These are phyloP conservation scores for Russula griseocarnosa DNA, from an alignment of 768 basidiomycete genomes.

Conservation along the genomic window DNA sequence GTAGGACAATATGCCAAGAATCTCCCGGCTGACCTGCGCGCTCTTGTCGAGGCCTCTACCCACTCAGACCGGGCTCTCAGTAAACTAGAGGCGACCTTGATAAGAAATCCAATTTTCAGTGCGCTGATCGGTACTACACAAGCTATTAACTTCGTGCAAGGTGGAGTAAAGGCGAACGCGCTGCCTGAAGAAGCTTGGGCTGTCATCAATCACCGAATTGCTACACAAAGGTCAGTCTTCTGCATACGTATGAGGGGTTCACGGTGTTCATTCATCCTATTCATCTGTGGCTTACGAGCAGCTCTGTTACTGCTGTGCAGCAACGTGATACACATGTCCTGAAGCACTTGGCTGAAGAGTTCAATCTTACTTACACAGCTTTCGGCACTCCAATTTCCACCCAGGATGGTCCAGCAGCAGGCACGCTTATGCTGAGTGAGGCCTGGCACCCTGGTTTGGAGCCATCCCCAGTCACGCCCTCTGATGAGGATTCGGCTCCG, in stretches of 20 bases:
- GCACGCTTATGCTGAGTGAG: conserved; percentile 39
- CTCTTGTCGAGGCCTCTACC: conserved; percentile 32
- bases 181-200: conserved; percentile 43
- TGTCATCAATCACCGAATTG: conserved; percentile 33
- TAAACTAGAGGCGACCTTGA: conserved; percentile 35
- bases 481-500: conserved; percentile 35
- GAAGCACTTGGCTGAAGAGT: conserved; percentile 34
- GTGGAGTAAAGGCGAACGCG: conserved; percentile 45
- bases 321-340: conserved; percentile 34
- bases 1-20: conserved; percentile 42
- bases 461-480: conserved; percentile 46
- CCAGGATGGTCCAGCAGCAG: conserved; percentile 33
- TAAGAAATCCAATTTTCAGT: conserved; percentile 31
- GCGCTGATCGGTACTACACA: conserved; percentile 34
- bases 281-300: conserved; percentile 9
- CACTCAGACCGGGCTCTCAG: conserved; percentile 35
- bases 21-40: conserved; percentile 34
- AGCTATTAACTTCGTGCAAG: conserved; percentile 42
- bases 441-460: conserved; percentile 36
- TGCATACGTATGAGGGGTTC: background rate
- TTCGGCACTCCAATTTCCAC: conserved; percentile 38
- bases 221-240: conserved; percentile 33
- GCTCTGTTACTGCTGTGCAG: conserved; percentile 35
- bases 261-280: background rate
- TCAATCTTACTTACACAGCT: conserved; percentile 42